These are phyloP conservation scores for Fraxinus cuspidata DNA, from an alignment of 257 asterid species.

Conservation along the genomic window DNA sequence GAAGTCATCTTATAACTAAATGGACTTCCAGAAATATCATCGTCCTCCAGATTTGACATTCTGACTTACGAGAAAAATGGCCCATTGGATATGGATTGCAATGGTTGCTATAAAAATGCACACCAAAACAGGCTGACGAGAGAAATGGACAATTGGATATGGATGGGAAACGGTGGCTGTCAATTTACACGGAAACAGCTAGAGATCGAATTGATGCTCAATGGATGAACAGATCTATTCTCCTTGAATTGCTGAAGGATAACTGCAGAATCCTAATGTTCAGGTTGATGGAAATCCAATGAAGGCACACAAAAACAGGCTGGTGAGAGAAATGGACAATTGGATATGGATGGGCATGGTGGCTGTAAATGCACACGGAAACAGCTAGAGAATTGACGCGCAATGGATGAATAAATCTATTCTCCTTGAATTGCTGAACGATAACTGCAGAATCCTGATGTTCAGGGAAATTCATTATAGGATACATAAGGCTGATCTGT, in stretches of 20 bases:
- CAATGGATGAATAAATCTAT: neutral
- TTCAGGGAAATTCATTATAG: neutral
- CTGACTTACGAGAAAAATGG: slow-evolving; percentile 22
- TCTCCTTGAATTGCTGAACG: neutral
- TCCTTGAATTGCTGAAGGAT: neutral
- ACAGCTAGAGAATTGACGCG: neutral
- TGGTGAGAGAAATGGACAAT: neutral
- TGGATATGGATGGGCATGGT: neutral
- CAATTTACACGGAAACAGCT: neutral
- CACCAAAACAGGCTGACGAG: neutral
- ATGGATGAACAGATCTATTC: neutral
- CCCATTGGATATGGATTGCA: slow-evolving; percentile 1
- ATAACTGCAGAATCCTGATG: neutral
- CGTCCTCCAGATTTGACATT: slow-evolving; percentile 19
- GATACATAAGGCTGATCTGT: neutral
- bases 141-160: neutral
- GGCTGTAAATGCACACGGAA: neutral
- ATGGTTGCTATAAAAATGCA: neutral
- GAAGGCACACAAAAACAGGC: neutral
- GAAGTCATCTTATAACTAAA: slow-evolving; percentile 61
- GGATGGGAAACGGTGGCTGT: neutral
- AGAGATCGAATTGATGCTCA: neutral
- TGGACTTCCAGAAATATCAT: slow-evolving; percentile 21
- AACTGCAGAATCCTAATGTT: neutral
- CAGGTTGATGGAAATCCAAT: neutral